Conservation (phyloP, 1,284 basidiomycete species). For the Pascua sp. region DNA sequence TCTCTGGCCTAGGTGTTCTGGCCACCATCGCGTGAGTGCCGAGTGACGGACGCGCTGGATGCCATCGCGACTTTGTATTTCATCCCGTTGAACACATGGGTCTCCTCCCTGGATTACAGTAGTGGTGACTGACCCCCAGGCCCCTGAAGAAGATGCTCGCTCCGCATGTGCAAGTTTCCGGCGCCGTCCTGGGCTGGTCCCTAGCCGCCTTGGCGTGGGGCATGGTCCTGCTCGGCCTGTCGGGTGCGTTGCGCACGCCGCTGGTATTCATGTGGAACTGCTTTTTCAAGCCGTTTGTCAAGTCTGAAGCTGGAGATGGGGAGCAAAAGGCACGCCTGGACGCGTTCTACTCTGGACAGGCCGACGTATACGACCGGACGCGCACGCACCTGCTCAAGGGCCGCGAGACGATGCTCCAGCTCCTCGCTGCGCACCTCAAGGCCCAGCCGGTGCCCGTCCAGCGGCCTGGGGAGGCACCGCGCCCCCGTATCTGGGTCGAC, state of each 20-base stretch:
- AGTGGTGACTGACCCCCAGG: slow-evolving; percentile 8
- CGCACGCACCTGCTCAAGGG: slow-evolving; percentile 62
- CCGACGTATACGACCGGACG: slow-evolving; percentile 66
- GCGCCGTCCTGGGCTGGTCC: slow-evolving; percentile 24
- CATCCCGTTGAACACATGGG: background rate
- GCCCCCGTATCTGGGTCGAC: slow-evolving; percentile 66
- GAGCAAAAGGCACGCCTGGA: slow-evolving; percentile 49
- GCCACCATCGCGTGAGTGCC: background rate
- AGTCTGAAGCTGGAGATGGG: slow-evolving; percentile 21
- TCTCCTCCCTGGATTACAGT: too few relatives aligned
- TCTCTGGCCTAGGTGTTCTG: too few relatives aligned
- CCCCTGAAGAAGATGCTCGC: slow-evolving; percentile 29
- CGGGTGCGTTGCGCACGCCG: slow-evolving; percentile 25
- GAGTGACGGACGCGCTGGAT: too few relatives aligned
- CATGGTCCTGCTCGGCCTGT: slow-evolving; percentile 22
- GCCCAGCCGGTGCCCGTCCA: slow-evolving; percentile 43
- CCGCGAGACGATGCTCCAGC: slow-evolving; percentile 64
- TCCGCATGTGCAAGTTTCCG: slow-evolving; percentile 18
- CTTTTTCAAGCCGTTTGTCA: slow-evolving; percentile 51
- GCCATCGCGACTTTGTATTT: background rate
- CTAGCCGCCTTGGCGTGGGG: slow-evolving; percentile 22
- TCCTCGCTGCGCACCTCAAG: slow-evolving; percentile 66
- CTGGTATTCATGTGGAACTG: slow-evolving; percentile 49
- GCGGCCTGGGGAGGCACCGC: slow-evolving; percentile 8
- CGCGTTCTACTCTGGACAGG: slow-evolving; percentile 65